phyloP scores from a whole-genome alignment of 1,284 basidiomycete species.

The Dichomitus squalens region DNA sequence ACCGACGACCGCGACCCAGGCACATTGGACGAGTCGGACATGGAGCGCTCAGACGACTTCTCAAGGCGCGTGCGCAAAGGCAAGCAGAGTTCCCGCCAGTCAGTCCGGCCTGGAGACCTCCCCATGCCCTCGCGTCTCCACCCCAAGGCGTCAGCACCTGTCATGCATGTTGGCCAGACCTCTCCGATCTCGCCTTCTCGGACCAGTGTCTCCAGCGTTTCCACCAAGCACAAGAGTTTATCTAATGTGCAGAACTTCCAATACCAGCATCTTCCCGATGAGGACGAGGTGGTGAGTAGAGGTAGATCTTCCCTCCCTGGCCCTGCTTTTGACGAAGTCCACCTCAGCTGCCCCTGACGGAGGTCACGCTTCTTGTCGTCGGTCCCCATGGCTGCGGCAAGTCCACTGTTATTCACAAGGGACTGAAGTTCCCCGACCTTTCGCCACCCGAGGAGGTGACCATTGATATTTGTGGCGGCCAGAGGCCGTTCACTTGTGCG shows the following conservation, averaged over 20 bases:
- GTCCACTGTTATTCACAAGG: conserved; percentile 67
- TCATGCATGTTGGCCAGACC: conserved; percentile 39
- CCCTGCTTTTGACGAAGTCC: not conserved
- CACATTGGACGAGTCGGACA: conserved; percentile 51
- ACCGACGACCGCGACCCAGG: conserved; percentile 41
- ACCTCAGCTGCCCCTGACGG: conserved; percentile 15
- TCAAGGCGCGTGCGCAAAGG: conserved; percentile 29
- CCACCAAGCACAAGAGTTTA: conserved; percentile 28
- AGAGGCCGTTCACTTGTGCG: conserved; percentile 29
- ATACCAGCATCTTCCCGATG: conserved; percentile 12
- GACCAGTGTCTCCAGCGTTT: conserved; percentile 36
- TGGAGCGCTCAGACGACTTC: conserved; percentile 50
- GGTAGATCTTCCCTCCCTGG: not conserved
- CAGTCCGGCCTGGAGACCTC: conserved; percentile 52
- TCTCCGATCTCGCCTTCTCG: conserved; percentile 35
- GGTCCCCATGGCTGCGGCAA: conserved; percentile 75
- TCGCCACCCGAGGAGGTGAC: conserved; percentile 44
- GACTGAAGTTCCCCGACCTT: conserved; percentile 59
- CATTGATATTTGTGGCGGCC: conserved; percentile 26
- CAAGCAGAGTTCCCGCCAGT: conserved; percentile 26
- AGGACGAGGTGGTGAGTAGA: conserved; percentile 12
- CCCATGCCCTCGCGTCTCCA: conserved; percentile 55
- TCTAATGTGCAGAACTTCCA: conserved; percentile 33
- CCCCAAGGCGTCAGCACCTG: conserved; percentile 43
- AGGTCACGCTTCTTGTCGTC: conserved; percentile 63